Evolutionary conservation across 768 basidiomycete species (phyloP).

Genomic region (Amanita phalloides): DNA sequence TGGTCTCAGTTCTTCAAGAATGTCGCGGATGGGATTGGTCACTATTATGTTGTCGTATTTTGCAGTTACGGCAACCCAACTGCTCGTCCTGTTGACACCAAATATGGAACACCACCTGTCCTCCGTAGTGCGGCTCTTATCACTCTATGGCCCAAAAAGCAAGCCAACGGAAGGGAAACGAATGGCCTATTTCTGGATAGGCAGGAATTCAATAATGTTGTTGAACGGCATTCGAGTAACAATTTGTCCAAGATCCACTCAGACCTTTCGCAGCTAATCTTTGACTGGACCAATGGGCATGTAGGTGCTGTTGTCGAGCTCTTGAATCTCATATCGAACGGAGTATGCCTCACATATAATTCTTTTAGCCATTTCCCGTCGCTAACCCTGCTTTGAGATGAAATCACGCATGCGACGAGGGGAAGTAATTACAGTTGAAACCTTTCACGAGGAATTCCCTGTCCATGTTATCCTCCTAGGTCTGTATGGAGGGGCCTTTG

Average conservation of each 20-base stretch:
- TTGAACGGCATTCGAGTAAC: background rate
- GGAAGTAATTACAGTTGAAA: background rate
- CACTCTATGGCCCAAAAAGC: background rate
- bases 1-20: background rate
- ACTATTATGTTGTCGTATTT: background rate
- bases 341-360: background rate
- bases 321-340: background rate
- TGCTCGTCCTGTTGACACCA: background rate
- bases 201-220: background rate
- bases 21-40: background rate
- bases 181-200: background rate
- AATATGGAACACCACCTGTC: background rate
- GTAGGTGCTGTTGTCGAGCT: background rate
- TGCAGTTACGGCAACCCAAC: background rate
- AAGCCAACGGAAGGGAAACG: background rate
- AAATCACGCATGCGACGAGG: background rate
- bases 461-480: background rate
- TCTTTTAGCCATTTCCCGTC: background rate
- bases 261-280: background rate
- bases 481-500: background rate
- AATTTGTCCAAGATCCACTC: background rate
- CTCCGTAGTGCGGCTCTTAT: background rate
- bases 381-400: background rate
- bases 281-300: background rate
- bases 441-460: background rate